Base-by-base conservation (phyloP, 345 rosid genomes). In the Eucalyptus virginea region DNA sequence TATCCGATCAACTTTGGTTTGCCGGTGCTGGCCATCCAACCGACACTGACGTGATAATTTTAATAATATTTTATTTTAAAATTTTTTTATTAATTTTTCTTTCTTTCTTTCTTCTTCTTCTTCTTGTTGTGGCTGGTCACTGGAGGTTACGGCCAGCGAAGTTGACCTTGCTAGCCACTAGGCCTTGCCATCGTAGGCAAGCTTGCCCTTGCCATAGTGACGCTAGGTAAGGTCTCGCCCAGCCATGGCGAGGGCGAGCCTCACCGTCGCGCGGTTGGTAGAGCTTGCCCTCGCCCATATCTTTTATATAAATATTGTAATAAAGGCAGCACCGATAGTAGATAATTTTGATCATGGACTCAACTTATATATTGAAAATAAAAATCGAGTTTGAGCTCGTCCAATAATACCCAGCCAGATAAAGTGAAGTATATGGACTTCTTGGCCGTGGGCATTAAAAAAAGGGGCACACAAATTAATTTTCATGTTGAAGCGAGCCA, bases 11-110 rank as follows among this genome's bases (percentile, higher is more conserved):
- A 52, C 58, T 52, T 52, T 52, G 26, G 11, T 52, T 1, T 52
- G 11, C 58, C 19, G 19, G 19, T 1, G 1, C 0, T 52, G 0
- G 4, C 10, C 58, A 21, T 52, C 5, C 1, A 52, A 2, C 24
- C 11, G 1, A 52, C 58, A 52, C 2, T 8, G 5, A 52, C 4
- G 4, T 19, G n/a, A 26, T 21, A 58, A 58, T 58, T 58, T 26
- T 5, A 52, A 58, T 24, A 26, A 58, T 58, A 26, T 58, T 26
- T 5, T 26, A 28, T 24, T 26, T 58, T 11, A 0, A 1, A 10
- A 4, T 2, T 7, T 4, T 9, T 23, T 56, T 51, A 7, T 17
- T 51, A 23, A 21, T 56, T 9, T 56, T 4, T 56, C 7, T 51
- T 51, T 51, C 1, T 26, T 58, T 11, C 3, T 58, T 56, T 58